Evolutionary conservation across 1,284 basidiomycete species (phyloP), one percentile per base, ranked within the genome.

Genomic region (Ustilago cynodontis): DNA sequence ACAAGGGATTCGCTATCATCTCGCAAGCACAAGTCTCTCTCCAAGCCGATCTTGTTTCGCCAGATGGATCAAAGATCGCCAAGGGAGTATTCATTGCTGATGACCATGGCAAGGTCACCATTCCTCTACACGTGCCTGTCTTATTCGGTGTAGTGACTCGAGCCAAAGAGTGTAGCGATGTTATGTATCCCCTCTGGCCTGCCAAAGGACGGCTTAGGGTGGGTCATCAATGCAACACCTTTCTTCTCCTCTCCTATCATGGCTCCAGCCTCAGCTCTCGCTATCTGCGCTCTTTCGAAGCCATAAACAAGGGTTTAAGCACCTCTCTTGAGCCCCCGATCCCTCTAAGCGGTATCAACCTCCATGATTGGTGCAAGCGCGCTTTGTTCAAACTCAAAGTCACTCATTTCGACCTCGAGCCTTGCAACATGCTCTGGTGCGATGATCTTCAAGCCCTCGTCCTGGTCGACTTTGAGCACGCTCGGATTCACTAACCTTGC

Each of bases 341-440:
- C 31, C 6, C 5, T 11, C 45, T 49, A 5, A 18, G 45, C 11
- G 10, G 7, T 26, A 13, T 3, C 18, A n/a, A 31, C 26, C 49
- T 51, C 24, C 24, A 24, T 13, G 2, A 6, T 16, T 51, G 49
- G 49, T 28, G 26, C 16, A 28, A 31, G 18, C 8, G 13, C 3
- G 22, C 26, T 2, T n/a, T 51, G 28, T 31, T 6, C 26, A 9
- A 29, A 6, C 13, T 31, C 6, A 14, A 26, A 2, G 28, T 51
- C 4, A 16, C 13, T 13, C 49, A 51, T 24, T 29, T 29, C 26
- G 49, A 51, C 9, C 24, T 51, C 16, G 24, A 14, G 13, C 24
- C 28, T 51, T 26, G 49, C 11, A 51, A 51, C 49, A 51, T 51
- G 49, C 49, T 51, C 24, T 51, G 49, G 49, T 51, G 26, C 26